Percentiles rank a stretch among this genome's conserved stretches.
phyloP scores from a whole-genome alignment of 208 protist species.

The Leishmania aethiopica region DNA sequence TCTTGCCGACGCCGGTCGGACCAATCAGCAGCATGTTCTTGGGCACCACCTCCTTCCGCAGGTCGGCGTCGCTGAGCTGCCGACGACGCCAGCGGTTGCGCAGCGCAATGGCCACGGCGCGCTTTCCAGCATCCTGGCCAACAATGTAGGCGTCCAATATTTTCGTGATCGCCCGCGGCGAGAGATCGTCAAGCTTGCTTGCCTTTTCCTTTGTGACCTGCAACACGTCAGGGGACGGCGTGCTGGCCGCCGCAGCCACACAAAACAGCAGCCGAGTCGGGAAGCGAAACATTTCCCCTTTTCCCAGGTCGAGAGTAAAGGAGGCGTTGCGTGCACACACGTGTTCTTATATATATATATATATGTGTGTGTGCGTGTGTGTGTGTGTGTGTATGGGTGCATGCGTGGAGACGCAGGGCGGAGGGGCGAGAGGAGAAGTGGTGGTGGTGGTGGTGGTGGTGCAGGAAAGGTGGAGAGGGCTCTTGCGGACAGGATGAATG shows the following conservation, averaged over 20 bases:
- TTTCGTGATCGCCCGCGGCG: constrained; percentile 90
- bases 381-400: background rate
- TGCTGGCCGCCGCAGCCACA: constrained; percentile 45
- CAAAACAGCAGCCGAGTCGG: constrained; percentile 41
- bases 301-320: too few relatives aligned
- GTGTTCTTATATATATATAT: background rate
- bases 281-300: constrained; percentile 61
- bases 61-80: constrained; percentile 70
- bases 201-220: constrained; percentile 50
- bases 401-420: background rate
- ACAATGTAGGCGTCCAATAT: constrained; percentile 97
- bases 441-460: too few relatives aligned
- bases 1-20: constrained; percentile 94
- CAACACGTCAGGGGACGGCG: constrained; percentile 64
- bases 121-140: constrained; percentile 95
- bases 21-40: constrained; percentile 96
- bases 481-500: background rate
- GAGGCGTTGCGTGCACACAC: background rate
- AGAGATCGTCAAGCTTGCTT: constrained; percentile 79
- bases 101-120: constrained; percentile 96
- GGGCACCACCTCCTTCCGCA: constrained; percentile 88
- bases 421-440: background rate
- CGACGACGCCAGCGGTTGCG: constrained; percentile 94
- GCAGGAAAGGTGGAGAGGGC: too few relatives aligned
- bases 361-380: background rate